These are phyloP conservation scores for Pisolithus orientalis DNA, from an alignment of 768 basidiomycete species.

Conservation along the genomic window DNA sequence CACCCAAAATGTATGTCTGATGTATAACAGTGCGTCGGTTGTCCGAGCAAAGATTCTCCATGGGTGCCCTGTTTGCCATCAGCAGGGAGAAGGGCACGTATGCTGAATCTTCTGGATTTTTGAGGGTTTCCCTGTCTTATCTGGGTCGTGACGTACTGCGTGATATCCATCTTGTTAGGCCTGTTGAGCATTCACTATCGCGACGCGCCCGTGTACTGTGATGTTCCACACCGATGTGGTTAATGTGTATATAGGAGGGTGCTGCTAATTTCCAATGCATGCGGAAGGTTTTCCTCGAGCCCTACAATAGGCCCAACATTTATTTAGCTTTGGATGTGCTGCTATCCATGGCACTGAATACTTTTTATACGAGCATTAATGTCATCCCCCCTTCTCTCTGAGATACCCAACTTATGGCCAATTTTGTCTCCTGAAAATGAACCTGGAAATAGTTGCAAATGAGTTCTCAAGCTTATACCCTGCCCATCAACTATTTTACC, in stretches of 20 bases:
- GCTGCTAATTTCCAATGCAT: too few species aligned
- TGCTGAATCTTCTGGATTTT: not conserved
- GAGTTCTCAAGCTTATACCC: too few species aligned
- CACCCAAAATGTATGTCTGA: conserved; percentile 3
- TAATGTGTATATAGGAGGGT: too few species aligned
- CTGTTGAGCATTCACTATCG: too few species aligned
- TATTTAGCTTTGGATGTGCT: not conserved
- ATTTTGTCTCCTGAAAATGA: not conserved
- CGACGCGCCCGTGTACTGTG: too few species aligned
- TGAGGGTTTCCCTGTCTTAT: too few species aligned
- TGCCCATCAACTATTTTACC: too few species aligned
- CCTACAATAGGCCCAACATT: too few species aligned
- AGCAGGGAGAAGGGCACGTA: conserved; percentile 45
- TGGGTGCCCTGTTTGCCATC: conserved; percentile 76
- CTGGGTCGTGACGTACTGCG: too few species aligned
- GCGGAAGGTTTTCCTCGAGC: too few species aligned
- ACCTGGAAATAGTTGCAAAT: not conserved
- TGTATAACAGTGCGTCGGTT: conserved; percentile 53
- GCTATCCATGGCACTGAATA: conserved; percentile 6
- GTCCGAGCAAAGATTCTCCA: conserved; percentile 56
- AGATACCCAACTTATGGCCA: not conserved
- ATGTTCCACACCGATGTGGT: too few species aligned
- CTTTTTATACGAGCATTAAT: conserved; percentile 4
- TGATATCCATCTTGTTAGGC: too few species aligned
- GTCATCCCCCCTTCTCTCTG: not conserved